Percentiles rank a stretch among this genome's conserved stretches.
Conservation (phyloP, 345 rosid species). For the Melaleuca alternifolia region DNA sequence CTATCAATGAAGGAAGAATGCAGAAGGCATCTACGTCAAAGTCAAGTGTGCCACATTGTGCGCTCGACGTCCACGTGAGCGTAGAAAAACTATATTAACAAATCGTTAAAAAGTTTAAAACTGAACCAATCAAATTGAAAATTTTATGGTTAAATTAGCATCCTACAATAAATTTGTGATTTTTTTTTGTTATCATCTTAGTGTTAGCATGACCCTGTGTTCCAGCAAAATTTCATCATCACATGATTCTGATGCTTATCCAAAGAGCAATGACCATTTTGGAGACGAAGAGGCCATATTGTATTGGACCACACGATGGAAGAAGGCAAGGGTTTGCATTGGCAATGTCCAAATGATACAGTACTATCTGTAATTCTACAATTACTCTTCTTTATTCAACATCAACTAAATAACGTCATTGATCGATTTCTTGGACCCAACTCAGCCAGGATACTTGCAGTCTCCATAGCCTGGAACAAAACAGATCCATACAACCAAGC, state of each 20-base stretch:
- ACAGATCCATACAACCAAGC: background rate
- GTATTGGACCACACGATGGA: background rate
- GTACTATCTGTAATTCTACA: background rate
- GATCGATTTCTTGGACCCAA: background rate
- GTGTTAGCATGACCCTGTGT: too few relatives aligned
- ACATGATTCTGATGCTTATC: background rate
- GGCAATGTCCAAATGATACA: background rate
- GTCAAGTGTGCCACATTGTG: too few relatives aligned
- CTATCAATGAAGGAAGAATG: too few relatives aligned
- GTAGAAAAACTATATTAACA: too few relatives aligned
- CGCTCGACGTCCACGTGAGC: too few relatives aligned
- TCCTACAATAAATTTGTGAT: too few relatives aligned
- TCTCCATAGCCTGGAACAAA: background rate
- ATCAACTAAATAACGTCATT: background rate
- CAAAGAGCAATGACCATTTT: background rate
- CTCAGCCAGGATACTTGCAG: background rate
- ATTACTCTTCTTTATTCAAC: background rate
- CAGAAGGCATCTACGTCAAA: too few relatives aligned
- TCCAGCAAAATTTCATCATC: too few relatives aligned
- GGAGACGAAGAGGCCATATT: background rate
- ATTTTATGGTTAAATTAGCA: too few relatives aligned
- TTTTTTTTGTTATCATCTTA: too few relatives aligned
- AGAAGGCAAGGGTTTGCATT: background rate
- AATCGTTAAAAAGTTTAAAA: too few relatives aligned
- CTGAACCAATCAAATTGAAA: too few relatives aligned